A percentile compares a stretch with the other conserved stretches of the same genome.
phyloP scores from a whole-genome alignment of 495 filamentous ascomycete genomes.

The Astrocystis sublimbata region DNA sequence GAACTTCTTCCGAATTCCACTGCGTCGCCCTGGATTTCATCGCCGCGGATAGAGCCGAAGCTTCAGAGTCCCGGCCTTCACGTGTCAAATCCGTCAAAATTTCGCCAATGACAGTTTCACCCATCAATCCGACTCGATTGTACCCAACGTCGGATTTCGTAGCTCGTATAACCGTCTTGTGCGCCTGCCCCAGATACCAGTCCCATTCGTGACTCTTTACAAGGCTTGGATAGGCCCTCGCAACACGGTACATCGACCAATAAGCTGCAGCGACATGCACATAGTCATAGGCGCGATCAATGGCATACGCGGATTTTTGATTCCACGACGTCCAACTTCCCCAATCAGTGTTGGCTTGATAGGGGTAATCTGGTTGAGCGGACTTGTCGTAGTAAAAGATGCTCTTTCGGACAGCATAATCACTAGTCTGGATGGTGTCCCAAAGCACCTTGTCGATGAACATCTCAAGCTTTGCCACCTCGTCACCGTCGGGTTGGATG shows the following conservation, averaged over 20 bases:
- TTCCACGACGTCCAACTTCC: constrained; percentile 45
- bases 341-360: constrained; percentile 43
- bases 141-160: constrained; percentile 33
- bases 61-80: constrained; percentile 42
- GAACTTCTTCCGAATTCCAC: constrained; percentile 46
- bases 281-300: constrained; percentile 54
- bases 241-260: constrained; percentile 54
- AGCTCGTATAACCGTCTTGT: constrained; percentile 35
- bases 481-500: constrained; percentile 41
- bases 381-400: constrained; percentile 53
- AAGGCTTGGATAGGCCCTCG: constrained; percentile 42
- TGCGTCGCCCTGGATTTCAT: constrained; percentile 45
- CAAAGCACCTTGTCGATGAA: constrained; percentile 48
- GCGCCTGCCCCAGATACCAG: constrained; percentile 53
- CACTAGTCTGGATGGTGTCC: constrained; percentile 40
- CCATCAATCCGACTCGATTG: constrained; percentile 49
- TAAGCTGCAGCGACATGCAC: constrained; percentile 52
- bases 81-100: constrained; percentile 47
- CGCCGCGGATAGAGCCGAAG: constrained; percentile 33
- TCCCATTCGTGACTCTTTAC: constrained; percentile 38
- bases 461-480: constrained; percentile 49
- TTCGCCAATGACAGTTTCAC: constrained; percentile 52
- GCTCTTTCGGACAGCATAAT: constrained; percentile 50
- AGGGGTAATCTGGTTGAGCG: constrained; percentile 37
- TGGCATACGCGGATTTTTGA: constrained; percentile 38